Conservation (phyloP, 2,329 filamentous ascomycete species). For the Pyrenochaeta sp. region DNA sequence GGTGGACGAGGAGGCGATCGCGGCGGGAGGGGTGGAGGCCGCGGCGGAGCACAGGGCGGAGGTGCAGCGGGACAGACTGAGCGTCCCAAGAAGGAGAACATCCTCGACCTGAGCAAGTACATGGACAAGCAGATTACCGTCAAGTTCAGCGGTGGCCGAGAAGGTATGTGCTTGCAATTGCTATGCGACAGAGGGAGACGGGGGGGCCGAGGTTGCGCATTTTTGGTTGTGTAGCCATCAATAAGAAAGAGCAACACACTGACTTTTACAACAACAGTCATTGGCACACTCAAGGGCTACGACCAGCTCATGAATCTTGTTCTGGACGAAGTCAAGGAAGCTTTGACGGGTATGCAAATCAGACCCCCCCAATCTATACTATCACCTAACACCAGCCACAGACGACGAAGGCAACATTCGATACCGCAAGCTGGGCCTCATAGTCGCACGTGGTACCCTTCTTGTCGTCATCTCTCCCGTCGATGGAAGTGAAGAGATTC, state of each 20-base stretch:
- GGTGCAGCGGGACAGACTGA: slow-evolving; percentile 57
- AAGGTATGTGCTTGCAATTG: slow-evolving; percentile 68
- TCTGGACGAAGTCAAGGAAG: slow-evolving; percentile 90
- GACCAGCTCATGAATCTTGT: slow-evolving; percentile 99
- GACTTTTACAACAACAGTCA: slow-evolving; percentile 67
- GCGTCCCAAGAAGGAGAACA: slow-evolving; percentile 97
- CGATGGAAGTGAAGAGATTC: slow-evolving; percentile 94
- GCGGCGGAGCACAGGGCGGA: slow-evolving; percentile 49
- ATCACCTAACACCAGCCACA: slow-evolving; percentile 50
- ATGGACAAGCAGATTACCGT: slow-evolving; percentile 96
- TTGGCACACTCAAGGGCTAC: slow-evolving; percentile 90
- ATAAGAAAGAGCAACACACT: slow-evolving; percentile 9
- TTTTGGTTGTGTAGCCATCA: not conserved
- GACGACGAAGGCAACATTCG: slow-evolving; percentile 93
- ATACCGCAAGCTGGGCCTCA: slow-evolving; percentile 80
- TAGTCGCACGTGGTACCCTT: slow-evolving; percentile 88
- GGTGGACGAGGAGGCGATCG: slow-evolving; percentile 43
- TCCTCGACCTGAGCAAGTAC: slow-evolving; percentile 93
- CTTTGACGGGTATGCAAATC: slow-evolving; percentile 77
- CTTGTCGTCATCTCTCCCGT: slow-evolving; percentile 92
- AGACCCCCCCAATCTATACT: not conserved
- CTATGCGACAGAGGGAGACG: slow-evolving; percentile 1
- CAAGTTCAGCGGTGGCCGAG: slow-evolving; percentile 94
- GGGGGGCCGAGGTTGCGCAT: not conserved
- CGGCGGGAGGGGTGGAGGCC: slow-evolving; percentile 54